phyloP scores from a whole-genome alignment of 2,329 filamentous ascomycete genomes.

The Apiospora rasikravindrae region DNA sequence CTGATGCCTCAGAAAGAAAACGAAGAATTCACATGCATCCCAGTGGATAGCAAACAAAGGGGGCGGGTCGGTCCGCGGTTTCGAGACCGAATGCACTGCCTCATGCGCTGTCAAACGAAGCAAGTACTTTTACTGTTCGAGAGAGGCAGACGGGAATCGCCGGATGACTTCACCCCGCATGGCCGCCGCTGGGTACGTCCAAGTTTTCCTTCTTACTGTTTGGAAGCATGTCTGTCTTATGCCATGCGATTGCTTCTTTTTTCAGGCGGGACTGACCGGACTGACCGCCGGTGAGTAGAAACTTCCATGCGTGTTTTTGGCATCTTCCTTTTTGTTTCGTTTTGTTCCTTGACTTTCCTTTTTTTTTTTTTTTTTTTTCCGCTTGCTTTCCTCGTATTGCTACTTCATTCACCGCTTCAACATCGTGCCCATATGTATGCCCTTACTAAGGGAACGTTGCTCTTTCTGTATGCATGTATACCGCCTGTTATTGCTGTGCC shows the following conservation, averaged over 20 bases:
- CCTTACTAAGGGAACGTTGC: background rate
- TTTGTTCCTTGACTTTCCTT: background rate
- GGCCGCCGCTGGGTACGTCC: background rate
- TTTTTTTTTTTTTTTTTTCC: background rate
- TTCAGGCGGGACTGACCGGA: background rate
- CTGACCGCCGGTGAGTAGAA: background rate
- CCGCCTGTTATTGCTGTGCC: background rate
- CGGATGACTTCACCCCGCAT: conserved; percentile 6
- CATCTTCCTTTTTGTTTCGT: background rate
- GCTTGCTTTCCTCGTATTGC: background rate
- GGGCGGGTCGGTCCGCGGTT: background rate
- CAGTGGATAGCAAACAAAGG: background rate
- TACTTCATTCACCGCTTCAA: conserved; percentile 8
- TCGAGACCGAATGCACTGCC: background rate
- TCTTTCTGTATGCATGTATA: background rate
- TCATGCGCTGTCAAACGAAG: background rate
- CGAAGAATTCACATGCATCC: background rate
- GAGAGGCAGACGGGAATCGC: background rate
- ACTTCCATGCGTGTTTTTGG: background rate
- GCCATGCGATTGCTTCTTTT: background rate
- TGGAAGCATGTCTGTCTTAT: background rate
- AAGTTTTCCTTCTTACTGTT: background rate
- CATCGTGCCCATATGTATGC: background rate
- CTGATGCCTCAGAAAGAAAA: background rate
- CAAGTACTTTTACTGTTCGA: background rate